Evolutionary conservation across 305 asterid species (phyloP).

Genomic region (Fraxinus ornus): DNA sequence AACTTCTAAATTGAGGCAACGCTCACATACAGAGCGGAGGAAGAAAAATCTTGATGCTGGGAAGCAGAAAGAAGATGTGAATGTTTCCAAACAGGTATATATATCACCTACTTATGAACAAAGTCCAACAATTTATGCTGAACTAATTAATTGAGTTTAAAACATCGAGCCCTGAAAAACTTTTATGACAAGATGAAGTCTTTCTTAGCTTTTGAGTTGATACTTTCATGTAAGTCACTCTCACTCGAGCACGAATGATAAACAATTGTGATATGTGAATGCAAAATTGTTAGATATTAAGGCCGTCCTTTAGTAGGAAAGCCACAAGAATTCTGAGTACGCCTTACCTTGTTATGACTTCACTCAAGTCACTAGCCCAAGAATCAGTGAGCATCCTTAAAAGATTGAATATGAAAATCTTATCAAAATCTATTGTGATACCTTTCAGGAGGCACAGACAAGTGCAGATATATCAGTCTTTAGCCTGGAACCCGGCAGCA

Average conservation of each 20-base stretch:
- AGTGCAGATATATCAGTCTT: slow-evolving; percentile 38
- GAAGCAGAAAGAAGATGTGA: slow-evolving; percentile 31
- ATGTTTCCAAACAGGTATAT: slow-evolving; percentile 30
- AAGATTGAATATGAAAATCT: neutral
- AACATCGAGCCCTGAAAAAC: neutral
- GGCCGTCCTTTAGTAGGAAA: neutral
- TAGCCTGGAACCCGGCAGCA: slow-evolving; percentile 49
- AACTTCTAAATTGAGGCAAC: slow-evolving; percentile 41
- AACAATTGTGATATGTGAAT: neutral
- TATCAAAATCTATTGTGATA: neutral
- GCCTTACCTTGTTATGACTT: neutral
- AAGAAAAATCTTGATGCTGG: slow-evolving; percentile 34
- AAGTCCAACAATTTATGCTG: neutral
- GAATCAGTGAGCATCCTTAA: neutral
- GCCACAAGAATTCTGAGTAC: neutral
- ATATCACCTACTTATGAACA: neutral
- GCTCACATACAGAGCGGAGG: slow-evolving; percentile 47
- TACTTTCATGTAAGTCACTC: neutral
- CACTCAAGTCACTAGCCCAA: neutral
- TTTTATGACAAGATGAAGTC: neutral
- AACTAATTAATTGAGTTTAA: too few relatives aligned
- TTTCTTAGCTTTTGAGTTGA: neutral
- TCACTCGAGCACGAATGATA: neutral
- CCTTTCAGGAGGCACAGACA: slow-evolving; percentile 36
- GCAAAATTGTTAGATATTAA: neutral